Base-by-base conservation (phyloP, 495 filamentous ascomycete species). In the Tuber calosporum region DNA sequence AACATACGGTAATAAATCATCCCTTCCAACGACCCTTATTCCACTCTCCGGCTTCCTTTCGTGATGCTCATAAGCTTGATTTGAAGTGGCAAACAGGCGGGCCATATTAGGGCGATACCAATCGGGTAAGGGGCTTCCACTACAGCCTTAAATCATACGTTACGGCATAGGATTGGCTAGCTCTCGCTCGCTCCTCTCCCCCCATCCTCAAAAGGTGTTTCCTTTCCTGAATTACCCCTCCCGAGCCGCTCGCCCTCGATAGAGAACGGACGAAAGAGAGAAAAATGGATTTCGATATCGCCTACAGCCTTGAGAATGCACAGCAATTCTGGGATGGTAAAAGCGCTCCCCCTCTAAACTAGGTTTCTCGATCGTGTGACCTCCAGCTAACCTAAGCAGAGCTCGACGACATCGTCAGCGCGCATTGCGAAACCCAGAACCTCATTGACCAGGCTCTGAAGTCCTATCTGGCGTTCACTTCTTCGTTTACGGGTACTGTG, bases 251-350 rank as follows among this genome's bases (percentile, higher is more conserved):
- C 53, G 53, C 26, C 11, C 53, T 17, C 53, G 4, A 17, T 11
- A 62, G 53, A 62, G 15, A 36, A 69, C 7, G 22, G 67, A 45
- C 13, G 26, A 38, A 69, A 38, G 67, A 42, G 37, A 48, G 6
- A 69, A 38, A 43, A 26, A 79, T 79, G 77, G 90, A 91, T 75
- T 85, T 87, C 76, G 90, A 92, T 83, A 87, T 87, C 77, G 87
- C 86, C 78, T 89, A 87, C 82, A 85, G 84, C 79, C 85, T 92
- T 81, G 92, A 96, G 83, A 90, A 88, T 83, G 93, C 94, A 85
- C 87, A 93, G 82, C 91, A 97, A 84, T 95, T 97, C 84, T 97
- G 95, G 95, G 85, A 89, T 84, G 91, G 94, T 97, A 80, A 81
- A 89, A 84, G 53, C 9, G 53, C 11, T 40, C 69, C 40, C 69